These are phyloP conservation scores for Coemansia erecta DNA, from an alignment of 192 early-diverging fungal genomes.

Conservation along the genomic window DNA sequence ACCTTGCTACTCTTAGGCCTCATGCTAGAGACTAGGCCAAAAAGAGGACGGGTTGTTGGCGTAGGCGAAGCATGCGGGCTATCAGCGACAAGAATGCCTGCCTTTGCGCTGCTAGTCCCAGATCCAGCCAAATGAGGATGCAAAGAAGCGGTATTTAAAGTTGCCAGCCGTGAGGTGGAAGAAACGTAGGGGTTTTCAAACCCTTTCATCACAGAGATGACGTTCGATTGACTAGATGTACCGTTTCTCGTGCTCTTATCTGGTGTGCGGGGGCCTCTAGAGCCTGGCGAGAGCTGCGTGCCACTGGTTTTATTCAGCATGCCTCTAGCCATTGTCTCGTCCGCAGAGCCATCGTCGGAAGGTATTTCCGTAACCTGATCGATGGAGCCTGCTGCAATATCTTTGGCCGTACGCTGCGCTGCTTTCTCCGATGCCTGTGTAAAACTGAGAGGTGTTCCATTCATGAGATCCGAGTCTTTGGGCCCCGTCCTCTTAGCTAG, in stretches of 20 bases:
- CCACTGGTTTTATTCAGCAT: neutral
- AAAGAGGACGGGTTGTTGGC: neutral
- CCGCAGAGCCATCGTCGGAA: constrained; percentile 24
- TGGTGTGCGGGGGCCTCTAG: too few relatives aligned
- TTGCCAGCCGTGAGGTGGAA: neutral
- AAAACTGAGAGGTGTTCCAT: too few relatives aligned
- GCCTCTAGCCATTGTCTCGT: constrained; percentile 8
- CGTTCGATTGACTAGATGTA: neutral
- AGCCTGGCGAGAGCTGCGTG: too few relatives aligned
- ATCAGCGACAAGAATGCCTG: too few relatives aligned
- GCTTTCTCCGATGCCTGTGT: too few relatives aligned
- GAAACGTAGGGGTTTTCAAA: neutral
- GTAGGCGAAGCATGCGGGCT: too few relatives aligned
- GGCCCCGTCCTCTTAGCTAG: too few relatives aligned
- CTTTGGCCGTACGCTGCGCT: too few relatives aligned
- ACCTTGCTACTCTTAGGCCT: neutral
- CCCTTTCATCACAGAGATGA: neutral
- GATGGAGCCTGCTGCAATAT: neutral
- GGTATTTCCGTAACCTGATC: constrained; percentile 14
- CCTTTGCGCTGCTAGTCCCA: too few relatives aligned
- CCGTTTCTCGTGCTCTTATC: too few relatives aligned
- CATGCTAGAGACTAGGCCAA: neutral
- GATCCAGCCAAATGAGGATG: too few relatives aligned
- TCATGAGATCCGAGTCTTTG: too few relatives aligned
- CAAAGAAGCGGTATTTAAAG: neutral